A percentile compares a stretch with the other conserved stretches of the same genome.
Evolutionary conservation across 495 filamentous ascomycete species (phyloP).

Genomic region (Aspergillus olivimuriae): DNA sequence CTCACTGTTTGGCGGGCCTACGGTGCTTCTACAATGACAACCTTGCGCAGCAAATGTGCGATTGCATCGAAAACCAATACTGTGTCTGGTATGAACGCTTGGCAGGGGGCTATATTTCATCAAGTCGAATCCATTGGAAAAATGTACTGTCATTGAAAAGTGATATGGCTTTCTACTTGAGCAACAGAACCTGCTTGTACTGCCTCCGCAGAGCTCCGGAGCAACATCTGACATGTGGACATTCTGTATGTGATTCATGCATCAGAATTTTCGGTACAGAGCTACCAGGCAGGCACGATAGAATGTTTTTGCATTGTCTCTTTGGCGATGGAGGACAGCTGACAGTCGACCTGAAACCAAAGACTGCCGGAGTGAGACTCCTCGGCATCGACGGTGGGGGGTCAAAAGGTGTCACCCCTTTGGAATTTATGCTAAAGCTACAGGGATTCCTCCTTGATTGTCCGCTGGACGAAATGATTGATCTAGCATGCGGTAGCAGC

Average conservation of each 20-base stretch:
- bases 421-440: conserved; percentile 21
- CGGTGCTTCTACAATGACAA: conserved; percentile 5
- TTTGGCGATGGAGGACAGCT: conserved; percentile 10
- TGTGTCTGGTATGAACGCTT: conserved; percentile 5
- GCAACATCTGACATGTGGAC: conserved; percentile 21
- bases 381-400: conserved; percentile 28
- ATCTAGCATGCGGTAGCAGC: conserved; percentile 25
- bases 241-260: conserved; percentile 24
- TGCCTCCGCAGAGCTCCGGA: conserved; percentile 21
- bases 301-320: conserved; percentile 10
- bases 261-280: conserved; percentile 12
- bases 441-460: conserved; percentile 14
- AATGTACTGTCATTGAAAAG: conserved; percentile 3
- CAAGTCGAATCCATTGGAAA: conserved; percentile 3
- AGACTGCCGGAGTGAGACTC: conserved; percentile 20
- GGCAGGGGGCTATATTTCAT: conserved; percentile 6
- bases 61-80: conserved; percentile 10
- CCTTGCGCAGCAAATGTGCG: conserved; percentile 7
- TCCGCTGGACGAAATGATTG: conserved; percentile 21
- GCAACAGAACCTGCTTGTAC: conserved; percentile 14
- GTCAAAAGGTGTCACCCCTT: conserved; percentile 20
- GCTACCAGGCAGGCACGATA: conserved; percentile 7
- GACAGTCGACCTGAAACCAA: conserved; percentile 19
- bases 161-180: conserved; percentile 4
- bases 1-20: conserved; percentile 11